phyloP scores from a whole-genome alignment of 805 yeast genomes.

The Lipomyces yamanashiensis region DNA sequence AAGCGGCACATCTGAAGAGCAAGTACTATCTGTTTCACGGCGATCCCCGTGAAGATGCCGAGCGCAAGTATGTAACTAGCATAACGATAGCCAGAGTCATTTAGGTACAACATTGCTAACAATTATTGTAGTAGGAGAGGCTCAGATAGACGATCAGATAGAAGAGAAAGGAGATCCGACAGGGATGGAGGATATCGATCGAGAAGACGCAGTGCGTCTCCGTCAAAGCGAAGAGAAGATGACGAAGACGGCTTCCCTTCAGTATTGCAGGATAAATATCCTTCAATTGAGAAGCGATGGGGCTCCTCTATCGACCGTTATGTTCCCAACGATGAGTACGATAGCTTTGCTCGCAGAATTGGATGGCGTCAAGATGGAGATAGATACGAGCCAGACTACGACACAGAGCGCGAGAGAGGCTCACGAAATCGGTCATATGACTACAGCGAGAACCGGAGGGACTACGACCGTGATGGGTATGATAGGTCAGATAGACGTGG shows the following conservation, averaged over 20 bases:
- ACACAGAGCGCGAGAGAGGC: constrained; percentile 11
- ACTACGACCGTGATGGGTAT: background rate
- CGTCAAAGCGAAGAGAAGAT: constrained; percentile 4
- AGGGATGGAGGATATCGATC: constrained; percentile 7
- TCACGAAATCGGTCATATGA: background rate
- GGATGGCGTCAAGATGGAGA: constrained; percentile 14
- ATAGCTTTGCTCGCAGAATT: constrained; percentile 6
- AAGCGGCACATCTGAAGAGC: constrained; percentile 59
- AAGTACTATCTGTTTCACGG: constrained; percentile 67
- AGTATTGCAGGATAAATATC: constrained; percentile 10
- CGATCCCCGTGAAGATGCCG: constrained; percentile 55
- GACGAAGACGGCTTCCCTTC: constrained; percentile 21
- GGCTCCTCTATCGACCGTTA: constrained; percentile 16
- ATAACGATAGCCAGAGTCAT: too few species aligned
- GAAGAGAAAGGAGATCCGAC: constrained; percentile 7
- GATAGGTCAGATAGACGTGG: background rate
- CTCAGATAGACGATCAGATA: constrained; percentile 1
- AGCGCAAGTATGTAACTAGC: constrained; percentile 2
- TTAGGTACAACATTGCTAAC: too few species aligned
- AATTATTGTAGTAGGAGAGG: background rate
- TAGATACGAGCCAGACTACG: constrained; percentile 10
- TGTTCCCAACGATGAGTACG: constrained; percentile 8
- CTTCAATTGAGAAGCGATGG: constrained; percentile 16
- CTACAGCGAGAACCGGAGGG: background rate
- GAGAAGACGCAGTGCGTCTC: constrained; percentile 27